These are phyloP conservation scores for Neurospora cerealis DNA, from an alignment of 495 filamentous ascomycete genomes.

Conservation along the genomic window DNA sequence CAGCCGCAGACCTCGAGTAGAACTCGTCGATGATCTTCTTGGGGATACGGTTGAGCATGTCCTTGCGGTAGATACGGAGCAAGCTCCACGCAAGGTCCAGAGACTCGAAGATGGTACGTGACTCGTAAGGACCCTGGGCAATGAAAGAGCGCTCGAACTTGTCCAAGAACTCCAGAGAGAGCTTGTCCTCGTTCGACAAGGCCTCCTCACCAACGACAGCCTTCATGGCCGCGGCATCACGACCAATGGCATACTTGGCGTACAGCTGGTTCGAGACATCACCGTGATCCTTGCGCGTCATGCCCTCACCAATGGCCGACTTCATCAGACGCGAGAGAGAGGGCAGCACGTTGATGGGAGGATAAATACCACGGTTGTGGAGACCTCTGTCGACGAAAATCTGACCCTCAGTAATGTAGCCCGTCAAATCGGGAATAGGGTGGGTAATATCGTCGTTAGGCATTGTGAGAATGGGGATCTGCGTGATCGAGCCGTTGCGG, in stretches of 20 bases:
- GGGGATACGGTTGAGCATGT: constrained; percentile 94
- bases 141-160: constrained; percentile 96
- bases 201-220: constrained; percentile 98
- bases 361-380: constrained; percentile 92
- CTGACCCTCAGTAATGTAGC: constrained; percentile 98
- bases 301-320: constrained; percentile 94
- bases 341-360: constrained; percentile 97
- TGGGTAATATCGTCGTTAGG: constrained; percentile 99
- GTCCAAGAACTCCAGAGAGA: constrained; percentile 94
- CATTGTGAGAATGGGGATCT: constrained; percentile 98
- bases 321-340: constrained; percentile 99
- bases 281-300: constrained; percentile 89
- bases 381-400: constrained; percentile 96
- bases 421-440: constrained; percentile 96
- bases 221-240: constrained; percentile 98
- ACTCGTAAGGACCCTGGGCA: constrained; percentile 83
- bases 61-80: constrained; percentile 92
- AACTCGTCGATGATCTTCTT: constrained; percentile 88
- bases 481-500: constrained; percentile 95
- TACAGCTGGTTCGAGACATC: constrained; percentile 99
- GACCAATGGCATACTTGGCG: constrained; percentile 98
- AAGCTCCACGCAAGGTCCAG: constrained; percentile 94
- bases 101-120: constrained; percentile 78
- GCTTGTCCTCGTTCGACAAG: constrained; percentile 88
- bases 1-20: constrained; percentile 61